Conservation (phyloP, 805 yeast species). For the Wickerhamomyces silvicola region DNA sequence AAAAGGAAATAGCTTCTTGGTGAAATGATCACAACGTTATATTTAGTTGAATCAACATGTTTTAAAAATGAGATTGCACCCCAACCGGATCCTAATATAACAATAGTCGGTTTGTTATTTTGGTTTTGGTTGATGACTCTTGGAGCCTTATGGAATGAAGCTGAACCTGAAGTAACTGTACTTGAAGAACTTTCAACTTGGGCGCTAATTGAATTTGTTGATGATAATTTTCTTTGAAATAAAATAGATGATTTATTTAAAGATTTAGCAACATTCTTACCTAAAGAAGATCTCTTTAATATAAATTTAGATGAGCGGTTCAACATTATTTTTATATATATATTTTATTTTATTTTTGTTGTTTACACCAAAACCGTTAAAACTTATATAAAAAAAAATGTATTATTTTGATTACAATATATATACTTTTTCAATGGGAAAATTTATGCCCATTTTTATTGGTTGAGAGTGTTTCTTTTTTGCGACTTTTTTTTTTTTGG, state of each 20-base stretch:
- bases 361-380: too few relatives aligned
- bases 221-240: slow-evolving; percentile 8
- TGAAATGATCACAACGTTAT: slow-evolving; percentile 83
- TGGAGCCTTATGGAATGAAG: slow-evolving; percentile 33
- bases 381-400: too few relatives aligned
- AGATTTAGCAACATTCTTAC: slow-evolving; percentile 7
- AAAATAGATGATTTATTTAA: slow-evolving; percentile 8
- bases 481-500: too few relatives aligned
- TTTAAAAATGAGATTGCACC: slow-evolving; percentile 84
- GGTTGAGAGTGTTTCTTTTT: too few relatives aligned
- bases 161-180: slow-evolving; percentile 26
- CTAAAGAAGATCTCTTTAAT: slow-evolving; percentile 1
- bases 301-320: background rate
- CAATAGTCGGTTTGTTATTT: slow-evolving; percentile 37
- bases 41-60: slow-evolving; percentile 77
- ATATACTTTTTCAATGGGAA: too few relatives aligned
- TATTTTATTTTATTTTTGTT: too few relatives aligned
- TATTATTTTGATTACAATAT: too few relatives aligned
- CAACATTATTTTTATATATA: too few relatives aligned
- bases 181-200: background rate
- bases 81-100: slow-evolving; percentile 88
- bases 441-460: too few relatives aligned
- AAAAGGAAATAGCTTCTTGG: slow-evolving; percentile 92
- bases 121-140: slow-evolving; percentile 28
- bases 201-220: slow-evolving; percentile 2